A percentile compares a stretch with the other conserved stretches of the same genome.
These are phyloP conservation scores for Spinellus fusiger DNA, from an alignment of 192 early-diverging fungal species.

Conservation along the genomic window DNA sequence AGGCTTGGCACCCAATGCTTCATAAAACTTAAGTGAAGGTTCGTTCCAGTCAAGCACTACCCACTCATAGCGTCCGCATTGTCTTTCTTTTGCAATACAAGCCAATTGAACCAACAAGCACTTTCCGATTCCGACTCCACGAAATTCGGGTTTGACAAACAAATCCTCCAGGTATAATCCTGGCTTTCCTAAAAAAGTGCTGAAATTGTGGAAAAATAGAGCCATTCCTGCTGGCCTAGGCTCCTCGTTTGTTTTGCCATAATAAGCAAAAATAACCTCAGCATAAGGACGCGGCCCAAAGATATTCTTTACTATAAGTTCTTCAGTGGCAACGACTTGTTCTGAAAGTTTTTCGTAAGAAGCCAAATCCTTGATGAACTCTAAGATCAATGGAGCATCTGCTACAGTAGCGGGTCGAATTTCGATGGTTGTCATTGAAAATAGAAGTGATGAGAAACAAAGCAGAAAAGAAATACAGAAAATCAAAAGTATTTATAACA, in stretches of 20 bases:
- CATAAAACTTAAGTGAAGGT: constrained; percentile 73
- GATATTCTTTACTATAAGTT: constrained; percentile 51
- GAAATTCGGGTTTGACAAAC: constrained; percentile 57
- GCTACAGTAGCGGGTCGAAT: constrained; percentile 47
- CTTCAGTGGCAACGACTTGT: constrained; percentile 66
- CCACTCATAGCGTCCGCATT: constrained; percentile 82
- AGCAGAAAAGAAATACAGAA: constrained; percentile 3
- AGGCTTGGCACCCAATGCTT: constrained; percentile 57
- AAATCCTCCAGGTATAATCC: constrained; percentile 88
- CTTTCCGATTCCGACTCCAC: constrained; percentile 65
- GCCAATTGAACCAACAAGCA: constrained; percentile 64
- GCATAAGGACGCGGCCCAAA: constrained; percentile 63
- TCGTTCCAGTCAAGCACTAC: constrained; percentile 81
- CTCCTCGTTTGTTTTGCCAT: constrained; percentile 20
- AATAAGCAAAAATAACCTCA: constrained; percentile 61
- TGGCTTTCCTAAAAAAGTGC: constrained; percentile 62
- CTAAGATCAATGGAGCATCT: constrained; percentile 60
- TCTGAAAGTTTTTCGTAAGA: constrained; percentile 70
- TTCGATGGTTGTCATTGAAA: constrained; percentile 10
- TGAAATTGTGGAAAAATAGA: constrained; percentile 83
- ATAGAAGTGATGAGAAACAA: neutral
- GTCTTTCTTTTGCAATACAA: constrained; percentile 49
- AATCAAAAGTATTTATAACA: no score
- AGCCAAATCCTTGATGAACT: constrained; percentile 71
- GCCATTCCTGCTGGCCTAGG: constrained; percentile 67